Evolutionary conservation across 306 rosid genomes (phyloP).

Genomic region (Cyamopsis tetragonoloba): DNA sequence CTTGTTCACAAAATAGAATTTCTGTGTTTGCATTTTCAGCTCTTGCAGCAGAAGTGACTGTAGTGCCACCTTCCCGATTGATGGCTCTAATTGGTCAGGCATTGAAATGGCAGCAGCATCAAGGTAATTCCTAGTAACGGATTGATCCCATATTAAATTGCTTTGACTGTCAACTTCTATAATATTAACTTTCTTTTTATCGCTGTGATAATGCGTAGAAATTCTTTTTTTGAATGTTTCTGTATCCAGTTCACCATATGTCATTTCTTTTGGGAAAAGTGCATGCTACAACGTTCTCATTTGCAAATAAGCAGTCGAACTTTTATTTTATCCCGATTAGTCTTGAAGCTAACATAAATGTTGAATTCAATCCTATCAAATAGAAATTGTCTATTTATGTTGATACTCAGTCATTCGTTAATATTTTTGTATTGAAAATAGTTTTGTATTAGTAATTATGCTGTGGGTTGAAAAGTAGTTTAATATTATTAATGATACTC

Average conservation of each 20-base stretch:
- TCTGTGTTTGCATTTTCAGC: slow-evolving; percentile 53
- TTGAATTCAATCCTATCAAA: too few species aligned
- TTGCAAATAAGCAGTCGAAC: too few species aligned
- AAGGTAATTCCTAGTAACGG: slow-evolving; percentile 46
- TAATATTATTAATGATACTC: too few species aligned
- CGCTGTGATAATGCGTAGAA: background rate
- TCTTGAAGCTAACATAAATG: too few species aligned
- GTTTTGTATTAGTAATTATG: too few species aligned
- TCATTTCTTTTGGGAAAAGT: background rate
- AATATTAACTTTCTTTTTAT: background rate
- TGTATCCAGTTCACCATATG: background rate
- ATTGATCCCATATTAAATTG: background rate
- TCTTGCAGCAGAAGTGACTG: slow-evolving; percentile 89
- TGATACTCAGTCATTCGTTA: too few species aligned
- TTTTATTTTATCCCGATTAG: too few species aligned
- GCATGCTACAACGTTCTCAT: too few species aligned
- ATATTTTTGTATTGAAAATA: too few species aligned
- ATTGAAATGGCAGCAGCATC: slow-evolving; percentile 99
- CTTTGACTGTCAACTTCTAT: background rate
- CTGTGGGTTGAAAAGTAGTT: too few species aligned
- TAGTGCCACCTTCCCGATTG: slow-evolving; percentile 94
- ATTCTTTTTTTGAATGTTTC: background rate
- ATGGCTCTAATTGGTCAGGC: slow-evolving; percentile 98
- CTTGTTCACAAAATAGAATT: background rate
- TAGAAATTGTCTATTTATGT: too few species aligned